Conservation (phyloP, 179 eudicot genomes). For the Patellifolia procumbens region DNA sequence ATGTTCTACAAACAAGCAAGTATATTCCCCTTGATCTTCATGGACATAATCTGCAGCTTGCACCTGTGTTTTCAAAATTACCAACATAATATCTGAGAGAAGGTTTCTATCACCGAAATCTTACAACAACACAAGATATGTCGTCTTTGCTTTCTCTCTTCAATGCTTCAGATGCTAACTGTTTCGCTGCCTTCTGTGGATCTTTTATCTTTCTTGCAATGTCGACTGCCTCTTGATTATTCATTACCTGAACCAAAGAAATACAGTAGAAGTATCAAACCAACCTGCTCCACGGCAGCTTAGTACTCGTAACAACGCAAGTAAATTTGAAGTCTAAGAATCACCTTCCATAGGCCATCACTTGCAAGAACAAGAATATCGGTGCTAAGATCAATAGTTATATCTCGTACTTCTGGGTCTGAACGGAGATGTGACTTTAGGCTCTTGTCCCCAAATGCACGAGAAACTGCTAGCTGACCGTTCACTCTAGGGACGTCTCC, state of each 20-base stretch:
- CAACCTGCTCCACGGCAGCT: neutral
- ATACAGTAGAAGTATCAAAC: neutral
- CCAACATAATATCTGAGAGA: constrained; percentile 5
- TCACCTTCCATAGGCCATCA: constrained; percentile 59
- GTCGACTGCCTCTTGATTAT: constrained; percentile 50
- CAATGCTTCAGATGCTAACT: constrained; percentile 41
- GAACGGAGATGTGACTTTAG: constrained; percentile 48
- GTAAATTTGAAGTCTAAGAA: neutral
- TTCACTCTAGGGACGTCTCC: constrained; percentile 58
- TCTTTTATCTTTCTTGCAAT: constrained; percentile 42
- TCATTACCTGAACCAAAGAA: constrained; percentile 41
- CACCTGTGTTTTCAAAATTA: neutral
- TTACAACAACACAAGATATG: constrained; percentile 50
- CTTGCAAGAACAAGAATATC: constrained; percentile 50
- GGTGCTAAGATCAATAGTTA: constrained; percentile 26
- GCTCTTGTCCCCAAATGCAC: constrained; percentile 55
- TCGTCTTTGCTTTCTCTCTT: constrained; percentile 52
- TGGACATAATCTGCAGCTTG: neutral
- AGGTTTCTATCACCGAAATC: constrained; percentile 35
- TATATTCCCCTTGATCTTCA: constrained; percentile 9
- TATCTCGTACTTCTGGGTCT: constrained; percentile 41
- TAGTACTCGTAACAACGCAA: neutral
- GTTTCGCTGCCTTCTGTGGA: constrained; percentile 53
- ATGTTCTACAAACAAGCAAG: neutral
- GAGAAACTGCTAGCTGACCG: constrained; percentile 55